These are phyloP conservation scores for Microsporum audouinii DNA, from an alignment of 2,329 filamentous ascomycete genomes.

Conservation along the genomic window DNA sequence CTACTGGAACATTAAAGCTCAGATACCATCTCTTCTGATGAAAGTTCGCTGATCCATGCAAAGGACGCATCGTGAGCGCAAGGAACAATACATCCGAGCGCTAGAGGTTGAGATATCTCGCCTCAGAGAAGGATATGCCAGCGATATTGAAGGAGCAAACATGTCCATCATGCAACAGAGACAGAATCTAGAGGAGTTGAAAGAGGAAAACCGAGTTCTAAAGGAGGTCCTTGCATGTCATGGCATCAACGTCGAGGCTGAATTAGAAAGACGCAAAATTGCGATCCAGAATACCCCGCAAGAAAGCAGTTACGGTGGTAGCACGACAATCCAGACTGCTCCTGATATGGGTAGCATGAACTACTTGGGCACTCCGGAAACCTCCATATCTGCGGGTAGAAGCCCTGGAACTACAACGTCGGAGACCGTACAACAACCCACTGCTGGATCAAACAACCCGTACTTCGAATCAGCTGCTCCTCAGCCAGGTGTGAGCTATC, in stretches of 20 bases:
- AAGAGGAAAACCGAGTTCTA: constrained; percentile 69
- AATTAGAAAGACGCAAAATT: constrained; percentile 29
- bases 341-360: constrained; percentile 2
- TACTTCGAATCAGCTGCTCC: not conserved
- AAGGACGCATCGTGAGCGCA: constrained; percentile 91
- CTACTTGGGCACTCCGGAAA: constrained; percentile 11
- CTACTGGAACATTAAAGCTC: not conserved
- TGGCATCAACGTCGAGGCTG: constrained; percentile 47
- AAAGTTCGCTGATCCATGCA: not conserved
- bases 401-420: constrained; percentile 7
- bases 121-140: constrained; percentile 64
- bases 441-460: not conserved
- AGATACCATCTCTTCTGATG: not conserved
- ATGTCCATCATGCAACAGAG: constrained; percentile 51
- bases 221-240: constrained; percentile 49
- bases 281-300: constrained; percentile 15
- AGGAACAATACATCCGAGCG: constrained; percentile 89
- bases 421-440: not conserved
- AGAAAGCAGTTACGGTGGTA: constrained; percentile 35
- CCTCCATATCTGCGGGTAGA: constrained; percentile 9
- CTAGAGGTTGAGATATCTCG: constrained; percentile 84
- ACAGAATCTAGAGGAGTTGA: constrained; percentile 58
- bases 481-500: not conserved
- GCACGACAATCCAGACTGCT: constrained; percentile 20
- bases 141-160: constrained; percentile 45